phyloP scores from a whole-genome alignment of 2,329 filamentous ascomycete species.

The Penicillium sp. region DNA sequence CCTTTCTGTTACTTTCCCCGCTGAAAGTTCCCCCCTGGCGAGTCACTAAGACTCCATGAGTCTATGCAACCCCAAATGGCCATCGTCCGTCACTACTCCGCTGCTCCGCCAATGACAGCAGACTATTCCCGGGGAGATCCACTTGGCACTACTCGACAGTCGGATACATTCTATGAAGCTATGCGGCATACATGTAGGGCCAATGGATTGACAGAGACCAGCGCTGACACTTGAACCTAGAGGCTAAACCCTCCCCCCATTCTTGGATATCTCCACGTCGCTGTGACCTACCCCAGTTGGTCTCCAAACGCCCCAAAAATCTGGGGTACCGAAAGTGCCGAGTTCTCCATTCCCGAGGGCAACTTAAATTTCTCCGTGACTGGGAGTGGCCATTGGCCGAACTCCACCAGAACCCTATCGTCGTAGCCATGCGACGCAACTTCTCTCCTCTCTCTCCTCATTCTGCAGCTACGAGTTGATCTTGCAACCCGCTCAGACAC shows the following conservation, averaged over 20 bases:
- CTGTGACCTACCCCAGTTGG: constrained; percentile 21
- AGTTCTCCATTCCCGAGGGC: constrained; percentile 32
- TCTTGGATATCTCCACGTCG: constrained; percentile 5
- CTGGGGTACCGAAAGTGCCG: constrained; percentile 27
- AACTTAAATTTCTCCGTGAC: constrained; percentile 27
- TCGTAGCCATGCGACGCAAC: constrained; percentile 7
- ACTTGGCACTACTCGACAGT: constrained; percentile 16
- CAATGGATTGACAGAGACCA: constrained; percentile 17
- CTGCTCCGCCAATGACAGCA: constrained; percentile 23
- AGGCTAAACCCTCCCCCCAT: not conserved
- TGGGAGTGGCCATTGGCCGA: constrained; percentile 16
- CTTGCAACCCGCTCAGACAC: constrained; percentile 5
- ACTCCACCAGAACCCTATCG: constrained; percentile 32
- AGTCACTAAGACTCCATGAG: constrained; percentile 4
- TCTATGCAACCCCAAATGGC: not conserved
- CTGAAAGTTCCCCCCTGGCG: not conserved
- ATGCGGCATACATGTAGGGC: constrained; percentile 13
- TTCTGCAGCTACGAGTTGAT: constrained; percentile 12
- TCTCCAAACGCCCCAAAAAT: constrained; percentile 13
- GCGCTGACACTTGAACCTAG: constrained; percentile 12
- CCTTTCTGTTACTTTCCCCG: not conserved
- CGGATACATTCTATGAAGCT: not conserved
- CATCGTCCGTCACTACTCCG: constrained; percentile 17
- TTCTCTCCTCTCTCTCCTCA: constrained; percentile 19
- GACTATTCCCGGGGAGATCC: constrained; percentile 22